Base-by-base conservation (phyloP, 345 rosid species). In the Lagerstroemia speciosa region DNA sequence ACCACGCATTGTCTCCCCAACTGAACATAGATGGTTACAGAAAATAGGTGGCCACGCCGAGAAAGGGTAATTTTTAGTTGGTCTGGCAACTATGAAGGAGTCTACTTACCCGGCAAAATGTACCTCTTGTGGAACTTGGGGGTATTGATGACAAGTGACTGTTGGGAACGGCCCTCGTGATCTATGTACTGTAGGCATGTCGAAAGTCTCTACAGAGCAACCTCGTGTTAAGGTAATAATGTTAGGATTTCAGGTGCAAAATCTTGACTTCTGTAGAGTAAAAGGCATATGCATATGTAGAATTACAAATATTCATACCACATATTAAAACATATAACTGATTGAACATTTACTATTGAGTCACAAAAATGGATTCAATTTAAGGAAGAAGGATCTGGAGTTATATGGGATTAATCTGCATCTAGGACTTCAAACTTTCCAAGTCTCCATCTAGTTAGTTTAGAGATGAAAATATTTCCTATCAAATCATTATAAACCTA, bases 71-170 rank as follows among this genome's bases (percentile, higher is more conserved):
- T 8, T 15, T 8, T 32, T 55, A 16, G 31, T 45, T 22, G 37
- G 30, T 30, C 30, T 29, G 27, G 36, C 26, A 58, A 53, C 41
- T 29, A 24, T 5, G 62, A 11, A 55, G 74, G 64, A 20, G 27
- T 14, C 37, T 65, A 52, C 6, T 76, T 80, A 76, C 98, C 96
- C 67, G 97, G 98, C 78, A 91, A 83, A 67, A 90, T 83, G 83
- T 90, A 93, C 5, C 91, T 85, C 72, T 90, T 93, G 74, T 85
- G 92, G 81, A 77, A 93, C 78, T 86, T 89, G n/a, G 98, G 97
- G 40, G 94, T 90, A 66, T 86, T 73, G 64, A 90, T 93, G 70
- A 86, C 85, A 38, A 81, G 77, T 48, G 96, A 90, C 78, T 90
- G 97, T 68, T 90, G 91, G 6, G 97, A 82, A 60, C 88, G 71